phyloP scores from a whole-genome alignment of 108 stramenopile species.

The Nannochloropsis salina region DNA sequence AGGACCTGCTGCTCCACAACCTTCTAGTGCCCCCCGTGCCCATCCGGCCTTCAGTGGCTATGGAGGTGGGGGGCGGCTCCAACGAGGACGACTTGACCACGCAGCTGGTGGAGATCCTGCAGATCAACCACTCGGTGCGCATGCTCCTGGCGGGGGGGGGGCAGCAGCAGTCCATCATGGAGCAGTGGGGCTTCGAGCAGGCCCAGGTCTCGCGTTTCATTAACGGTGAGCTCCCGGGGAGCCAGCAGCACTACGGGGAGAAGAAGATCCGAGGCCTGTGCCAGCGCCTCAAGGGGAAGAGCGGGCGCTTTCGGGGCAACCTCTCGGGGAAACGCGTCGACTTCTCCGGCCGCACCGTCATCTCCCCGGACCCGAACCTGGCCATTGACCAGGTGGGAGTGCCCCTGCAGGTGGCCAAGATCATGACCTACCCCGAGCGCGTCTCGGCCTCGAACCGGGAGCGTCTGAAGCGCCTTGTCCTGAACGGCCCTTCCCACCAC shows the following conservation, averaged over 20 bases:
- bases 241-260: constrained; percentile 15
- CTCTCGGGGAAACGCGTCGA: constrained; percentile 96
- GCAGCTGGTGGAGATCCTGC: constrained; percentile 92
- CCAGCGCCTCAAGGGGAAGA: constrained; percentile 78
- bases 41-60: constrained; percentile 96
- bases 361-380: constrained; percentile 94
- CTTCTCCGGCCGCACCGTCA: constrained; percentile 94
- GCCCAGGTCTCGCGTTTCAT: constrained; percentile 86
- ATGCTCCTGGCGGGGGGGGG: constrained; percentile 75
- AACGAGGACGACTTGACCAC: constrained; percentile 98
- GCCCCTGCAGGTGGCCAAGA: constrained; percentile 83
- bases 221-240: constrained; percentile 91
- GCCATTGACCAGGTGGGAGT: constrained; percentile 91
- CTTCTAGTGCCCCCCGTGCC: constrained; percentile 94
- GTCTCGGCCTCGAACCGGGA: constrained; percentile 87
- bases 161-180: constrained; percentile 81
- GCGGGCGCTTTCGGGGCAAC: constrained; percentile 93
- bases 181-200: constrained; percentile 95
- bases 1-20: constrained; percentile 81
- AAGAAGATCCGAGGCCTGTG: constrained; percentile 93
- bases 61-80: constrained; percentile 85
- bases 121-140: constrained; percentile 85
- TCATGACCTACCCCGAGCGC: constrained; percentile 93
- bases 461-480: constrained; percentile 69
- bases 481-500: constrained; percentile 83